A percentile compares a stretch with the other conserved stretches of the same genome.
These are phyloP conservation scores for Phytophthora litchii DNA, from an alignment of 352 stramenopile species.

Conservation along the genomic window DNA sequence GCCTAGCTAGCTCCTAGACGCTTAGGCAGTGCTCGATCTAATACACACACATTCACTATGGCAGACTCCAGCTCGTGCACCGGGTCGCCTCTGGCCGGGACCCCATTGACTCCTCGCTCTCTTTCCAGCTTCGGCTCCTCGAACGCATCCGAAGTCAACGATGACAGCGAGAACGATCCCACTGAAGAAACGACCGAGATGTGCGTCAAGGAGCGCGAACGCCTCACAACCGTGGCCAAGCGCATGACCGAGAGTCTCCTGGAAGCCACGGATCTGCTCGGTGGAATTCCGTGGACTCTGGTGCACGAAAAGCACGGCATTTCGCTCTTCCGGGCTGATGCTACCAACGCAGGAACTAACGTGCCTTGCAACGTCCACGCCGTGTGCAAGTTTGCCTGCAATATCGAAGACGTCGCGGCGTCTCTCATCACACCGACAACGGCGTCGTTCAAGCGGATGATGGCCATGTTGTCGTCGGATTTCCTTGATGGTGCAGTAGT, in stretches of 20 bases:
- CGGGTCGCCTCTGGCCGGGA: slow-evolving; percentile 17
- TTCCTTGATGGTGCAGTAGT: slow-evolving; percentile 85
- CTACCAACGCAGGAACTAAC: slow-evolving; percentile 48
- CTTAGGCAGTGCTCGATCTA: slow-evolving; percentile 13
- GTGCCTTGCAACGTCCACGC: slow-evolving; percentile 88
- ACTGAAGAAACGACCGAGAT: slow-evolving; percentile 27
- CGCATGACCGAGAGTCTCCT: slow-evolving; percentile 83
- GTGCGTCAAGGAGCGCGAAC: slow-evolving; percentile 65
- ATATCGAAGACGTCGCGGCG: slow-evolving; percentile 84
- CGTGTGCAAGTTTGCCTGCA: slow-evolving; percentile 77
- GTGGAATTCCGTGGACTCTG: slow-evolving; percentile 70
- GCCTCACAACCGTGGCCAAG: slow-evolving; percentile 76
- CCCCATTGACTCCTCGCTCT: slow-evolving; percentile 23
- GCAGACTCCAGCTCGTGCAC: slow-evolving; percentile 26
- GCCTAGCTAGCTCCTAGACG: slow-evolving; percentile 5
- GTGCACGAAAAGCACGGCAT: slow-evolving; percentile 86
- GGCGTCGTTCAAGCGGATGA: slow-evolving; percentile 86
- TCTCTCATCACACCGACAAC: slow-evolving; percentile 84
- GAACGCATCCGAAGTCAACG: slow-evolving; percentile 25
- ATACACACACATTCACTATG: slow-evolving; percentile 18
- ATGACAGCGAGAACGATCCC: slow-evolving; percentile 20
- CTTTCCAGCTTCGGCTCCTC: slow-evolving; percentile 27
- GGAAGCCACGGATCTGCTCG: slow-evolving; percentile 74
- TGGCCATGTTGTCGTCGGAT: slow-evolving; percentile 82
- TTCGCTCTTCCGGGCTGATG: slow-evolving; percentile 80